Base-by-base conservation (phyloP, 2,329 filamentous ascomycete genomes). In the Grosmannia penicillata region DNA sequence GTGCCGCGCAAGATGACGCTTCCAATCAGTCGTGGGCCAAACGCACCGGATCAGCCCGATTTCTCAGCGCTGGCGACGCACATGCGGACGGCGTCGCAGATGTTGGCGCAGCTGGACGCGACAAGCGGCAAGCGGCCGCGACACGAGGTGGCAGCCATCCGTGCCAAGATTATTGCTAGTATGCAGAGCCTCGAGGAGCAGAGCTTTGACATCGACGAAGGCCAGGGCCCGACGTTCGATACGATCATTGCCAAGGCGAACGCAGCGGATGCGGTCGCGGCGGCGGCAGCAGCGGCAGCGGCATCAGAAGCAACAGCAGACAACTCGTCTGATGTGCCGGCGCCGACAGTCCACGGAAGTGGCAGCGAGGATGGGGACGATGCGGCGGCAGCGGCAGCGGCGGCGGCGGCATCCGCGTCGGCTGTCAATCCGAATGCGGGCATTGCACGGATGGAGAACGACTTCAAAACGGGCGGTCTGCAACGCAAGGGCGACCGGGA, bases 181-280 rank as follows among this genome's bases (percentile, higher is more conserved):
- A 91, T 91, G 84, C 83, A 91, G 55, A 85, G 72, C 47, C 61
- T 91, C 8, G 83, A 91, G 56, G 84, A 91, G 56, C 80, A 89
- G 54, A 87, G 77, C 53, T 91, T 91, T 49, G 76, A 85, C 36
- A 60, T 74, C 3, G 81, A 86, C 45, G 81, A 86, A 36, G 63
- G 63, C n/a, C 70, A 75, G 42, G 69, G 74, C 0, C 80, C 82
- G 15, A 87, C 78, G 0, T 89, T 91, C 48, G 83, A 89, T 48
- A 75, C 73, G 41, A 89, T 91, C 51, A 85, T 91, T 58, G 80
- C 80, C 19, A 81, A 81, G 51, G 70, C 77, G 11, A 75, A 68
- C 43, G 69, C 71, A 8, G 61, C 63, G 4, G 60, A 59, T 18
- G 61, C 69, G 6, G 61, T 61, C 11, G 36, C 22, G 9, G 31